phyloP scores from a whole-genome alignment of 1,284 basidiomycete genomes.

The Takashimella tepidaria region DNA sequence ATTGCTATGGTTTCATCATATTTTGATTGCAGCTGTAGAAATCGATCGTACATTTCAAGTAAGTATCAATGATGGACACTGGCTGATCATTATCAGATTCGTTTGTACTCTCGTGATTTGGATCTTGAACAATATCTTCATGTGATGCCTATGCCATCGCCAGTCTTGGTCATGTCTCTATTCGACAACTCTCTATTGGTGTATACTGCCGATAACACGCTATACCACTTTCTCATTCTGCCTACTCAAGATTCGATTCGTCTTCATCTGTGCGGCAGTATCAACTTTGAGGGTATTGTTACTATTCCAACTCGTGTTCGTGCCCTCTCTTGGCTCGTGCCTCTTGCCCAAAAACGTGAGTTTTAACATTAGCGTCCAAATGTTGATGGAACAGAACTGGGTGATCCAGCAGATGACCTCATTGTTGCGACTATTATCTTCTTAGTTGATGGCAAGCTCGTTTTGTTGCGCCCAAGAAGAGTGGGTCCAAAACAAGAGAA shows the following conservation, averaged over 20 bases:
- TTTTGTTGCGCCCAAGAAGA: constrained; percentile 77
- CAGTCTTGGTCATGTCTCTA: constrained; percentile 78
- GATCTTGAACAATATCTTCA: constrained; percentile 82
- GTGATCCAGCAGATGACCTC: constrained; percentile 89
- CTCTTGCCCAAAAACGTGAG: constrained; percentile 83
- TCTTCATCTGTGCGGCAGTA: constrained; percentile 87
- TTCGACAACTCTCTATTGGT: constrained; percentile 96
- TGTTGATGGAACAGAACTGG: constrained; percentile 59
- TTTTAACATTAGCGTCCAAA: constrained; percentile 8
- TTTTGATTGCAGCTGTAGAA: constrained; percentile 86
- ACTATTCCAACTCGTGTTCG: constrained; percentile 77
- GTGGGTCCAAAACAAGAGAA: constrained; percentile 45
- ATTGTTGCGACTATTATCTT: constrained; percentile 92
- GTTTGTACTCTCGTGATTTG: constrained; percentile 90
- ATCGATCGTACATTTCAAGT: constrained; percentile 73
- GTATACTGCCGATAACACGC: constrained; percentile 92
- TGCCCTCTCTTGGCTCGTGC: constrained; percentile 96
- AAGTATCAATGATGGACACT: too few species aligned
- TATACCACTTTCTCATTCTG: constrained; percentile 88
- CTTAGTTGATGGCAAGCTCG: constrained; percentile 88
- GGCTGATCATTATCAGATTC: constrained; percentile 72
- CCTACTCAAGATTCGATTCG: constrained; percentile 78
- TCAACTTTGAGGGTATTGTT: constrained; percentile 89
- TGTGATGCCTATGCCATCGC: constrained; percentile 69
- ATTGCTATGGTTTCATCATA: constrained; percentile 94